Conservation (phyloP, 1,139 yeast species). For the Taphrina wiesneri region DNA sequence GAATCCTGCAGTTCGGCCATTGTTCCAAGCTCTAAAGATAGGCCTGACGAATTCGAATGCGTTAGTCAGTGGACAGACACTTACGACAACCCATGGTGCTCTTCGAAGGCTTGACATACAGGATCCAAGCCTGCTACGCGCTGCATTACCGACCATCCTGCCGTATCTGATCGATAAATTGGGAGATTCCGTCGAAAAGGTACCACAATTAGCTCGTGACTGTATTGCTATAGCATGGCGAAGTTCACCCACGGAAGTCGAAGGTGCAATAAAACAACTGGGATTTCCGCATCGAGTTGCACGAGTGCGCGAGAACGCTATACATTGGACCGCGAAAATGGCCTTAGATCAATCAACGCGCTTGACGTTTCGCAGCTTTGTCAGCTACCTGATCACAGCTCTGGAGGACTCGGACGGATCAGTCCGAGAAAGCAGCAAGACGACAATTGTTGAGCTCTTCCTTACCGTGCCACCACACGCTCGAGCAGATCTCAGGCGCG, state of each 20-base stretch:
- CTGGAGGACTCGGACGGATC: conserved; percentile 46
- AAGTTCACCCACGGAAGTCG: conserved; percentile 60
- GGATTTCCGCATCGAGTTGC: conserved; percentile 55
- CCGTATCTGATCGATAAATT: conserved; percentile 61
- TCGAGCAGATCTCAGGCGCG: conserved; percentile 54
- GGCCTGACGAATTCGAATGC: conserved; percentile 29
- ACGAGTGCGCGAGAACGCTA: conserved; percentile 52
- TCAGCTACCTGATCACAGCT: conserved; percentile 50
- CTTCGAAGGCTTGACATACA: conserved; percentile 77
- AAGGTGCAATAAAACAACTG: conserved; percentile 52
- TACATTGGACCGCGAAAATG: conserved; percentile 47
- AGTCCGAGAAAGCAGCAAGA: conserved; percentile 47
- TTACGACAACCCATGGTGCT: conserved; percentile 64
- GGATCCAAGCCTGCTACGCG: conserved; percentile 57
- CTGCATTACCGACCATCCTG: conserved; percentile 54
- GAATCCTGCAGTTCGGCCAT: conserved; percentile 20
- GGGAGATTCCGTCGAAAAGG: conserved; percentile 53
- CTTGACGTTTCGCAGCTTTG: conserved; percentile 51
- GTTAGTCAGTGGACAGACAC: conserved; percentile 46
- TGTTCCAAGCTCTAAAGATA: conserved; percentile 14
- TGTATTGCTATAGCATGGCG: conserved; percentile 70
- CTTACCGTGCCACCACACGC: conserved; percentile 48
- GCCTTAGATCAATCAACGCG: conserved; percentile 43
- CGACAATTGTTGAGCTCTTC: conserved; percentile 51
- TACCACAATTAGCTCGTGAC: conserved; percentile 55